A percentile compares a stretch with the other conserved stretches of the same genome.
These are phyloP conservation scores for Pseudopithomyces maydicus DNA, from an alignment of 2,329 filamentous ascomycete species.

Conservation along the genomic window DNA sequence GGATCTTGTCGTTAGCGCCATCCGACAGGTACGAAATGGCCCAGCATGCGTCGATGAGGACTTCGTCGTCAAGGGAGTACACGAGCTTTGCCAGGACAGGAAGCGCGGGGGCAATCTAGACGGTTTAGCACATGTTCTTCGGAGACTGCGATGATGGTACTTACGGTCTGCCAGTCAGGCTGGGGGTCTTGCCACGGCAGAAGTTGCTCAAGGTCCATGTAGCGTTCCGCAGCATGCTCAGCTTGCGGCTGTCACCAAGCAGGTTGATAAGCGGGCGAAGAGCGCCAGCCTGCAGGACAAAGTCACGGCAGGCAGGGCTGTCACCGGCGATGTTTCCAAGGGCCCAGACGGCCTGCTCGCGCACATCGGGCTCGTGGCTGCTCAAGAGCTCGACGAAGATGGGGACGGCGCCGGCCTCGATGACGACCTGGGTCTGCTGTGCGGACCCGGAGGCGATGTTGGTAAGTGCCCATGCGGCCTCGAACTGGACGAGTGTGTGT, in stretches of 20 bases:
- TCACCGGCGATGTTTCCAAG: conserved; percentile 98
- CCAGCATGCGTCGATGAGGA: conserved; percentile 99
- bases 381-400: conserved; percentile 97
- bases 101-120: conserved; percentile 88
- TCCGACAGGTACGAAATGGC: conserved; percentile 98
- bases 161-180: conserved; percentile 94
- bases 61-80: conserved; percentile 97
- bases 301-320: conserved; percentile 96
- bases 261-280: conserved; percentile 87
- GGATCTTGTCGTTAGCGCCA: conserved; percentile 98
- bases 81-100: conserved; percentile 96
- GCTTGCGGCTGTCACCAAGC: conserved; percentile 94
- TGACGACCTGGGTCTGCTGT: conserved; percentile 97
- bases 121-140: conserved; percentile 18
- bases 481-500: conserved; percentile 97
- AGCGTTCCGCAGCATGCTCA: conserved; percentile 98
- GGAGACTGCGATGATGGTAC: conserved; percentile 42
- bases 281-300: conserved; percentile 88
- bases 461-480: conserved; percentile 98
- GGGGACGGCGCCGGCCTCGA: conserved; percentile 95
- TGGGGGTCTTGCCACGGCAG: conserved; percentile 99
- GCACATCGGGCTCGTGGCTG: conserved; percentile 95
- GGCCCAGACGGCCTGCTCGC: conserved; percentile 98
- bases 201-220: conserved; percentile 99
- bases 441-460: conserved; percentile 99